These are phyloP conservation scores for Asparagopsis taxiformis DNA, from an alignment of 31 red algal species.

Conservation along the genomic window DNA sequence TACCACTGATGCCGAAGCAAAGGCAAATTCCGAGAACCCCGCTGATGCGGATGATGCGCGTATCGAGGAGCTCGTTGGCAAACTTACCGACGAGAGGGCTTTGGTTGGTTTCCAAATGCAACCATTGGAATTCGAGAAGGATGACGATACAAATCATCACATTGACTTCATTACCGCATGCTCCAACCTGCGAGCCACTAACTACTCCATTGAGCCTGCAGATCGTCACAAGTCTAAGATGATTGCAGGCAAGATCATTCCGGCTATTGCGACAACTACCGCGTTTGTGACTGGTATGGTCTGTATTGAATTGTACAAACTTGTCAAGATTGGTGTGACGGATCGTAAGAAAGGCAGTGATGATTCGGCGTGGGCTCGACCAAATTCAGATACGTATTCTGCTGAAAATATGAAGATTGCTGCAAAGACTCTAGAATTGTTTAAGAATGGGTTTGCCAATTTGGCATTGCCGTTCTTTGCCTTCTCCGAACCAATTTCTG, in stretches of 20 bases:
- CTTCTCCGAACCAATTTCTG: slow-evolving; percentile 89
- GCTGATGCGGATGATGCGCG: slow-evolving; percentile 78
- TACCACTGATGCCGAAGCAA: slow-evolving; percentile 90
- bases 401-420: slow-evolving; percentile 38
- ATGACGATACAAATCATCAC: slow-evolving; percentile 91
- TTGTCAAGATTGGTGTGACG: slow-evolving; percentile 82
- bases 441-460: slow-evolving; percentile 97
- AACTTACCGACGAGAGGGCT: slow-evolving; percentile 37
- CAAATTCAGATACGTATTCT: slow-evolving; percentile 43
- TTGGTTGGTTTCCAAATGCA: slow-evolving; percentile 70
- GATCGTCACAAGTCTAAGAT: slow-evolving; percentile 89
- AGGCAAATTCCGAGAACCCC: slow-evolving; percentile 63
- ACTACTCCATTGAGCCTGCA: slow-evolving; percentile 90
- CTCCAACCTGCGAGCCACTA: slow-evolving; percentile 90
- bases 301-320: slow-evolving; percentile 93
- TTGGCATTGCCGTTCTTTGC: slow-evolving; percentile 96
- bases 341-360: slow-evolving; percentile 35
- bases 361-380: slow-evolving; percentile 65
- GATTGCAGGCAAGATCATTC: slow-evolving; percentile 98
- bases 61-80: slow-evolving; percentile 65
- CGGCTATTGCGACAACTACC: slow-evolving; percentile 97
- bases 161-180: slow-evolving; percentile 97
- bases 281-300: slow-evolving; percentile 92
- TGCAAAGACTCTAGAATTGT: slow-evolving; percentile 69
- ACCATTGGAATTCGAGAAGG: slow-evolving; percentile 98